Percentiles rank a stretch among this genome's conserved stretches.
Conservation (phyloP, 257 asterid species). For the Fraxinus quadrangulata region DNA sequence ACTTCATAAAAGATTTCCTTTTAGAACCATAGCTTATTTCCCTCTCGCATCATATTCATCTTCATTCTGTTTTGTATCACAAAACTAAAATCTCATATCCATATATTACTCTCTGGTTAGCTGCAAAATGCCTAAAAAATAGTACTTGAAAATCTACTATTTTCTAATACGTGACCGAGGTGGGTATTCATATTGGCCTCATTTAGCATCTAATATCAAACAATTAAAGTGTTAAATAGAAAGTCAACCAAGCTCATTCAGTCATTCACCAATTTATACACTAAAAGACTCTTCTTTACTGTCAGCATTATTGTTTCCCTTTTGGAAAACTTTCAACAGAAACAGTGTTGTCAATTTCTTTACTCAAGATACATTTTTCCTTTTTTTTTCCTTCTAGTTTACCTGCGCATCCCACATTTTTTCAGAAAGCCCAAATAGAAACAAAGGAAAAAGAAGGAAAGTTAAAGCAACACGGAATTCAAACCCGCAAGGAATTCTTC, state of each 20-base stretch:
- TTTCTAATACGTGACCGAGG: not conserved
- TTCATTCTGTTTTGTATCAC: not conserved
- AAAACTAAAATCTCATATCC: not conserved
- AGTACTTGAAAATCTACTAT: not conserved
- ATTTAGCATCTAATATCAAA: not conserved
- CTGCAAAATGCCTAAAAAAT: not conserved
- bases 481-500: constrained; percentile 70
- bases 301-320: not conserved
- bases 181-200: not conserved
- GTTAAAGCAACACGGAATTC: constrained; percentile 1
- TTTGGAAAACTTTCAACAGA: not conserved
- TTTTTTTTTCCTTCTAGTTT: not conserved
- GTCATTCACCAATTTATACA: not conserved
- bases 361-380: not conserved
- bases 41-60: not conserved
- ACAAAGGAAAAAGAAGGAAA: not conserved
- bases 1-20: not conserved
- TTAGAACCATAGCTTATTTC: not conserved
- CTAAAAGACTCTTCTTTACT: not conserved
- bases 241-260: not conserved
- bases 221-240: not conserved
- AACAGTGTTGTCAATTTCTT: not conserved
- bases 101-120: not conserved
- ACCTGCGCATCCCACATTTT: not conserved
- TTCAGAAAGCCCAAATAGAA: not conserved